Percentiles rank a stretch among this genome's conserved stretches.
These are phyloP conservation scores for Fusarium stilboides DNA, from an alignment of 2,329 filamentous ascomycete genomes.

Conservation along the genomic window DNA sequence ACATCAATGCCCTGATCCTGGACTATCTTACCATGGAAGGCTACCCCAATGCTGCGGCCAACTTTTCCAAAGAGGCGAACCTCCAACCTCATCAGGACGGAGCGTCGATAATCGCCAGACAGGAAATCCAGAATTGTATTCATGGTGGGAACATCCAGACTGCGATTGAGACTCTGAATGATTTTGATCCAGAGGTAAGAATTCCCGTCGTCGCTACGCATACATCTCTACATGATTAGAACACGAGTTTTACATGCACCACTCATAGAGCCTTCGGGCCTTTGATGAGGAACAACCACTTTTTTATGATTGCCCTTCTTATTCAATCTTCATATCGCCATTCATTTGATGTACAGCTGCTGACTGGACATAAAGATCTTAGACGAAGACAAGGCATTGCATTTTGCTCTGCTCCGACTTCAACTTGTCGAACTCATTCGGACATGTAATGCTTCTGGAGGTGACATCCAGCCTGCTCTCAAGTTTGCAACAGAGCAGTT, in stretches of 20 bases:
- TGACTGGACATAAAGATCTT: slow-evolving; percentile 76
- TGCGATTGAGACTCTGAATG: slow-evolving; percentile 90
- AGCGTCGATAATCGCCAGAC: slow-evolving; percentile 81
- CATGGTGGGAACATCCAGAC: slow-evolving; percentile 87
- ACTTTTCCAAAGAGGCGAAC: slow-evolving; percentile 95
- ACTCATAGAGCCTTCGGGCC: slow-evolving; percentile 93
- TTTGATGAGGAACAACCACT: slow-evolving; percentile 91
- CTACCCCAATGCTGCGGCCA: slow-evolving; percentile 91
- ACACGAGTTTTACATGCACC: slow-evolving; percentile 96
- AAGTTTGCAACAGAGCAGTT: slow-evolving; percentile 91
- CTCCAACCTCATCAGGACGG: slow-evolving; percentile 81
- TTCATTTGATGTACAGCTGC: slow-evolving; percentile 8
- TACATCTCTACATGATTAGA: slow-evolving; percentile 84
- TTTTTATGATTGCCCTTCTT: slow-evolving; percentile 57
- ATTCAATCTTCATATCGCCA: slow-evolving; percentile 11
- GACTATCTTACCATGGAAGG: slow-evolving; percentile 98
- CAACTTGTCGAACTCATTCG: slow-evolving; percentile 96
- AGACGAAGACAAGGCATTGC: slow-evolving; percentile 84
- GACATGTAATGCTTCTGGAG: slow-evolving; percentile 75
- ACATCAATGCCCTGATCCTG: slow-evolving; percentile 95
- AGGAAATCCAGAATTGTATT: slow-evolving; percentile 88
- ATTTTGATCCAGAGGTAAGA: slow-evolving; percentile 90
- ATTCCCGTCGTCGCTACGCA: slow-evolving; percentile 54
- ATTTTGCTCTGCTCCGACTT: slow-evolving; percentile 90
- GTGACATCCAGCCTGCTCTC: slow-evolving; percentile 84